phyloP scores from a whole-genome alignment of 1,139 yeast genomes.

The Diutina rugosa region DNA sequence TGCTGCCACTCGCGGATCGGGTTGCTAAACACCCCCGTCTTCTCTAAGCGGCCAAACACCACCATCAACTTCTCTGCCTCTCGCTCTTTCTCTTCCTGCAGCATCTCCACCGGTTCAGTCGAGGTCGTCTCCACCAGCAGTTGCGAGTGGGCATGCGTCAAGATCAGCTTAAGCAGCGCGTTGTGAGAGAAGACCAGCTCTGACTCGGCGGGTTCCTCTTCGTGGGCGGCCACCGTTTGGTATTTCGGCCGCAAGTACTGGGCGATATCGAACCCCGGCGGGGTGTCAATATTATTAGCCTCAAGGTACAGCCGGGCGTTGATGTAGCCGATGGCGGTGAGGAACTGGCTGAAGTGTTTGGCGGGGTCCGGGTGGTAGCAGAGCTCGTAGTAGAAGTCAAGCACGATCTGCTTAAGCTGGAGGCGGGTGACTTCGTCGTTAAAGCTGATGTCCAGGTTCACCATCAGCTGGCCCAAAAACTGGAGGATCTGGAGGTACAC shows the following conservation, averaged over 20 bases:
- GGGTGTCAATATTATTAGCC: background rate
- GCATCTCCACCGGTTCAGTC: slow-evolving; percentile 11
- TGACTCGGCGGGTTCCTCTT: background rate
- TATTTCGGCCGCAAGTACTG: background rate
- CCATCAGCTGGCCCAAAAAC: background rate
- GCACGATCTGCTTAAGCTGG: background rate
- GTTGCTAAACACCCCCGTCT: slow-evolving; percentile 32
- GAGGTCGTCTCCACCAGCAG: background rate
- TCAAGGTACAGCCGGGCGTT: background rate
- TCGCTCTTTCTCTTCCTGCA: slow-evolving; percentile 38
- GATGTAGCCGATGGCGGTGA: background rate
- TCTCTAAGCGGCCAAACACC: slow-evolving; percentile 35
- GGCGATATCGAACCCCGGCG: background rate
- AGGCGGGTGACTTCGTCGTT: background rate
- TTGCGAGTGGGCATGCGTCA: background rate
- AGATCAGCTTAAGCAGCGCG: background rate
- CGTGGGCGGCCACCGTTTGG: background rate
- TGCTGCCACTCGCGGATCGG: slow-evolving; percentile 26
- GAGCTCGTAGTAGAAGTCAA: background rate
- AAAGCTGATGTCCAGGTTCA: background rate
- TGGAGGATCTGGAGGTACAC: background rate
- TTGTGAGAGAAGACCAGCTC: background rate
- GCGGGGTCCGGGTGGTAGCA: background rate
- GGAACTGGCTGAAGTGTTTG: background rate
- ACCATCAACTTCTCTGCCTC: slow-evolving; percentile 41